phyloP scores from a whole-genome alignment of 768 basidiomycete species.

The Kwoniella newhampshirensis region DNA sequence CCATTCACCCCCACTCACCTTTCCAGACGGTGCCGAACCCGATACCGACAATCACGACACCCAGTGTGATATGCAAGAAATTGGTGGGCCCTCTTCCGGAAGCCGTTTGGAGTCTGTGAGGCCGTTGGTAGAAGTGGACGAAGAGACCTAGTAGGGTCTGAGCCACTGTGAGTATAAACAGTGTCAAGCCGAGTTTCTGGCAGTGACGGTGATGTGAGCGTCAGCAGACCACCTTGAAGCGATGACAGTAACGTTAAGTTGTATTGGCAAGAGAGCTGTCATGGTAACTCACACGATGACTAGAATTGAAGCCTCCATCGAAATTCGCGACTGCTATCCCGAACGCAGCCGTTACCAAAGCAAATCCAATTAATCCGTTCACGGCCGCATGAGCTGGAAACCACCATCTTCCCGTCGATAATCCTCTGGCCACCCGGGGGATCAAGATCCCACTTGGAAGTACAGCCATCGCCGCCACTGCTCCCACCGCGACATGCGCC shows the following conservation, averaged over 20 bases:
- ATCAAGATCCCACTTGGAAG: conserved; percentile 61
- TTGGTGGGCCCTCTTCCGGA: conserved; percentile 56
- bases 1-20: too few species aligned
- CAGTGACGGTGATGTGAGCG: too few species aligned
- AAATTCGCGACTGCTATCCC: conserved; percentile 13
- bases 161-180: conserved; percentile 59
- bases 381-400: conserved; percentile 60
- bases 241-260: too few species aligned
- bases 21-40: conserved; percentile 47
- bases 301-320: conserved; percentile 20
- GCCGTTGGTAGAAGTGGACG: conserved; percentile 16
- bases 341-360: conserved; percentile 26
- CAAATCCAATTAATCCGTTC: conserved; percentile 56
- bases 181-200: conserved; percentile 58
- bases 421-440: conserved; percentile 60
- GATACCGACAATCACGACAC: conserved; percentile 59
- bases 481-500: conserved; percentile 61
- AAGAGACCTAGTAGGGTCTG: conserved; percentile 50
- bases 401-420: conserved; percentile 57
- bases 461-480: conserved; percentile 60
- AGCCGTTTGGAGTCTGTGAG: conserved; percentile 6
- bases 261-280: too few species aligned
- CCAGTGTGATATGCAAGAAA: conserved; percentile 62
- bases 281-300: conserved; percentile 20
- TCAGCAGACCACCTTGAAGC: too few species aligned